phyloP scores from a whole-genome alignment of 768 basidiomycete species.

The Boletus subparvulus region DNA sequence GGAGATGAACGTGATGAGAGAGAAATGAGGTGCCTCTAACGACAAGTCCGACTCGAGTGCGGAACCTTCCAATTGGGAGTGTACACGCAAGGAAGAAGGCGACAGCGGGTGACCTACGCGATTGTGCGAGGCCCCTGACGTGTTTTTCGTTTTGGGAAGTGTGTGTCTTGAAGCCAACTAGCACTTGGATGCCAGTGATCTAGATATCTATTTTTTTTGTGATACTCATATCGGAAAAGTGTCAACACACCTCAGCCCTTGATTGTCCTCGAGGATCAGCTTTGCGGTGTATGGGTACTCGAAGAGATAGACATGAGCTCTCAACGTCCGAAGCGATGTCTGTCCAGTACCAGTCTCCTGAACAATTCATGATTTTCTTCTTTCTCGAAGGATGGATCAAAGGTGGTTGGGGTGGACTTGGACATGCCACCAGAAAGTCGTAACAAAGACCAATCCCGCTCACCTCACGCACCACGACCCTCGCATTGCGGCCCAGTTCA shows the following conservation, averaged over 20 bases:
- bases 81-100: too few species aligned
- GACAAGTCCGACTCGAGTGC: too few species aligned
- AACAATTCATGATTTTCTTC: background rate
- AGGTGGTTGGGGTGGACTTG: background rate
- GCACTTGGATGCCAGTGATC: background rate
- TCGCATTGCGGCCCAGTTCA: too few species aligned
- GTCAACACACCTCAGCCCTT: background rate
- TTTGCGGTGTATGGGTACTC: background rate
- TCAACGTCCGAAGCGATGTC: too few species aligned
- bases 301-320: background rate
- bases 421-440: background rate
- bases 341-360: too few species aligned
- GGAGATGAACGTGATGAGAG: too few species aligned
- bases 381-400: background rate
- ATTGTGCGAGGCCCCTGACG: too few species aligned
- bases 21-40: too few species aligned
- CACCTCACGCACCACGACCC: background rate
- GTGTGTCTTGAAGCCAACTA: background rate
- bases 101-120: too few species aligned
- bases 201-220: background rate
- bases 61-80: too few species aligned
- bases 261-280: background rate
- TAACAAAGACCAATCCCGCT: background rate
- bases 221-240: background rate
- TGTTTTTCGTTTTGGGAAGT: too few species aligned